Evolutionary conservation across 2,329 filamentous ascomycete species (phyloP).

Genomic region (Colletotrichum trifolii): DNA sequence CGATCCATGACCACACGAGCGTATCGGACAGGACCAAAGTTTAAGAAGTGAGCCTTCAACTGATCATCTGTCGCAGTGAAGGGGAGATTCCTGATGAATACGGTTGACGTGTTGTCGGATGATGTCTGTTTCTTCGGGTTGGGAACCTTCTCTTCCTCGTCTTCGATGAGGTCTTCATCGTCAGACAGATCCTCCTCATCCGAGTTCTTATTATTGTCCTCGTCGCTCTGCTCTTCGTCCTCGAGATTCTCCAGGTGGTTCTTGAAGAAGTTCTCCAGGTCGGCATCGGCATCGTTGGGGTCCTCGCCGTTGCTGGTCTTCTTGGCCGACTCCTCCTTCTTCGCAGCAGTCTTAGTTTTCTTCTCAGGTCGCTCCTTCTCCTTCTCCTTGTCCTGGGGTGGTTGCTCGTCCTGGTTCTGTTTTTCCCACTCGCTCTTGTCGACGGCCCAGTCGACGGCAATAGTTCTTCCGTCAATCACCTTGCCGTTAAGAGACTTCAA

Average conservation of each 20-base stretch:
- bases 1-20: conserved; percentile 91
- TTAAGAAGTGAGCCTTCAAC: conserved; percentile 85
- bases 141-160: conserved; percentile 47
- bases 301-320: conserved; percentile 48
- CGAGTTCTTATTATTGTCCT: conserved; percentile 55
- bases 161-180: conserved; percentile 53
- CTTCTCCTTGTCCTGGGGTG: conserved; percentile 37
- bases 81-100: conserved; percentile 95
- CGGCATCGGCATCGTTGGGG: conserved; percentile 56
- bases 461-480: conserved; percentile 83
- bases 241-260: conserved; percentile 68
- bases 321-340: conserved; percentile 40
- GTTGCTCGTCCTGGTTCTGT: conserved; percentile 57
- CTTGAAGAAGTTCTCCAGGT: conserved; percentile 67
- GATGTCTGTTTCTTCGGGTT: conserved; percentile 49
- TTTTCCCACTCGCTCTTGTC: conserved; percentile 89
- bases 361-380: conserved; percentile 47
- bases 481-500: conserved; percentile 89
- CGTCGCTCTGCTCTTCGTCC: conserved; percentile 64
- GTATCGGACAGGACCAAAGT: conserved; percentile 90
- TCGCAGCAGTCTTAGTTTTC: conserved; percentile 51
- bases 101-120: conserved; percentile 77
- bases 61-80: conserved; percentile 87
- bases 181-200: conserved; percentile 58
- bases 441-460: conserved; percentile 97